phyloP scores from a whole-genome alignment of 257 asterid genomes.

The Petunia axillaris region DNA sequence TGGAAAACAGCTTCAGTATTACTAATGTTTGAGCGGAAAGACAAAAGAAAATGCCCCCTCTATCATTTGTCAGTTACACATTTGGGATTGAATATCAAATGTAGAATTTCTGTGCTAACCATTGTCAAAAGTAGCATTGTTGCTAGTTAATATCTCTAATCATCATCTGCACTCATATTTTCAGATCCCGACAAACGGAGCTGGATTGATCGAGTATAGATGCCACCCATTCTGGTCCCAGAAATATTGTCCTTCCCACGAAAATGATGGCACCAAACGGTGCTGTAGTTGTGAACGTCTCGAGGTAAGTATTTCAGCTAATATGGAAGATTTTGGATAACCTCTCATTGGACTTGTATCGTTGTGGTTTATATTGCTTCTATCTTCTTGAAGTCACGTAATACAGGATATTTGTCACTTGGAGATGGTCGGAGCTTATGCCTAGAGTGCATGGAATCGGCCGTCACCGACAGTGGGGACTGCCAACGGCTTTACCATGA shows the following conservation, averaged over 20 bases:
- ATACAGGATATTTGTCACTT: slow-evolving; percentile 61
- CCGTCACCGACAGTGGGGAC: slow-evolving; percentile 92
- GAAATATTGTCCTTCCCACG: slow-evolving; percentile 92
- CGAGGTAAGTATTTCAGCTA: slow-evolving; percentile 55
- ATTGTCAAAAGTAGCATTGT: not conserved
- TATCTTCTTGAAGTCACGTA: slow-evolving; percentile 52
- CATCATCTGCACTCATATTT: slow-evolving; percentile 10
- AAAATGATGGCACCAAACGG: slow-evolving; percentile 75
- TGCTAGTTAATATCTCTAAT: not conserved
- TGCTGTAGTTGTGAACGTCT: slow-evolving; percentile 97
- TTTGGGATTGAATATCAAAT: not conserved
- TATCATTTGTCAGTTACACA: not conserved
- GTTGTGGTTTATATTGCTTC: not conserved
- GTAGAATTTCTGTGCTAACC: not conserved
- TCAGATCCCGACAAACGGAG: slow-evolving; percentile 82
- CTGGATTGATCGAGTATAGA: slow-evolving; percentile 90
- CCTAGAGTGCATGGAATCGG: slow-evolving; percentile 93
- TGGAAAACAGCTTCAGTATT: not conserved
- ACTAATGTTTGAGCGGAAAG: not conserved
- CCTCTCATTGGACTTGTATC: not conserved
- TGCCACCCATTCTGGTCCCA: slow-evolving; percentile 98
- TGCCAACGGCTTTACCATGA: slow-evolving; percentile 87
- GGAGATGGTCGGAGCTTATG: slow-evolving; percentile 92
- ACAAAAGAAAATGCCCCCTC: not conserved
- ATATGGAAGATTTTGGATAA: not conserved